Base-by-base conservation (phyloP, 306 rosid species). In the Rubus idaeus region DNA sequence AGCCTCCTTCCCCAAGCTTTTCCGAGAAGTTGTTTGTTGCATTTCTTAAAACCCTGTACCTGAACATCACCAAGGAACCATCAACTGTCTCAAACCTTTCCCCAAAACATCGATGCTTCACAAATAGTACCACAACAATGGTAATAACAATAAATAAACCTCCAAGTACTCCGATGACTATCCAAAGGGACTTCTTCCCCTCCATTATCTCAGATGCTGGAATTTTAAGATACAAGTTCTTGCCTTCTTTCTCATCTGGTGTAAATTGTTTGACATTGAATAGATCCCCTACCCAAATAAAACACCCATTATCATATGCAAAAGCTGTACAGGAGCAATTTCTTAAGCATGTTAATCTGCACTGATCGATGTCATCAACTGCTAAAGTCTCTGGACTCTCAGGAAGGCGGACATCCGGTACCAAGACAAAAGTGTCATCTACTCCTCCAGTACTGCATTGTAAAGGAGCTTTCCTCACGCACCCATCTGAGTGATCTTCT, bases 1-100 rank as follows among this genome's bases (percentile, higher is more conserved):
- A 86, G 58, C 86, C 90, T 35, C 87, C 89, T 57, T 82, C 68
- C 23, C 88, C 87, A 23, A 87, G 73, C 61, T 79, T 84, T 5
- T 55, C 73, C 6, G 79, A 73, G 66, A 84, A 87, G 77, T 84
- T 87, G 56, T 82, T 79, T 3, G 90, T 84, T 44, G 83, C 90
- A 7, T 12, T 87, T 55, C 46, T 73, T 50, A 83, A 39, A 51
- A 73, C 77, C 41, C 73, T 58, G 76, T 71, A 68, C 37, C 47
- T 75, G 55, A 78, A 86, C 30, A 74, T 76, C 75, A 63, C 75
- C 84, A 86, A 61, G 21, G 80, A 80, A 12, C 85, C 85, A 10
- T 82, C 79, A 17, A 47, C 23, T 35, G 52, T 20, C 67, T 78
- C 75, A 20, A 71, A 70, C 18, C 44, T 35, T 35, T 69, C 64